Base-by-base conservation (phyloP, 768 basidiomycete genomes). In the Rhodotorula taiwanensis region DNA sequence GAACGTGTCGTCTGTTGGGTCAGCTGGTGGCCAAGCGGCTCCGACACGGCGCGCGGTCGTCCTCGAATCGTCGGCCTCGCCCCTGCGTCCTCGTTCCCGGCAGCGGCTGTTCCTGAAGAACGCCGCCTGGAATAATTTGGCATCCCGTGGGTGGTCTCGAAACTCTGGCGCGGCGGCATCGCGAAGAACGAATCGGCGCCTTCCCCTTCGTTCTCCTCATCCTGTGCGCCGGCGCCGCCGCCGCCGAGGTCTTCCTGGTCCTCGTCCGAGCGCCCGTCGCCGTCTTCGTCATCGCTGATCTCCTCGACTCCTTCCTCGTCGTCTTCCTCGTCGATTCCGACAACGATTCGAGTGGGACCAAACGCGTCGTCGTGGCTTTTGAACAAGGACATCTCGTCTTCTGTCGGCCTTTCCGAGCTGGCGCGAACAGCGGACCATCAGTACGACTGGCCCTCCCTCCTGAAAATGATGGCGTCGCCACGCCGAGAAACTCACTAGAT, bases 321-420 rank as follows among this genome's bases (percentile, higher is more conserved):
- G 0, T 52, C 53, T 1, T 43, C 51, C 28, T 49, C 45, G 20
- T 28, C 53, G 10, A 36, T 25, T 2, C 9, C 51, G 31, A 55
- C 16, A 20, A 31, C 51, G 36, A 25, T 39, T 54, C 27, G 34
- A 44, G 53, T 9, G 10, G 36, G 36, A 9, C 36, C 36, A 16
- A 39, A 51, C 2, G 52, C 27, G 25, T 55, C 53, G 30, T 58
- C 50, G 23, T 25, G 23, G 15, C 47, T 51, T 41, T 57, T 56
- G 55, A 63, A 63, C 18, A 67, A 21, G 15, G 30, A 55, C 66
- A 67, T 67, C 51, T 67, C 66, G 18, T 67, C 48, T 36, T 58
- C 60, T 3, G 31, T 41, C 6, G 66, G 60, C 15, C 62, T 49
- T 30, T 58, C 41, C 56, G 60, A 58, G 28, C 43, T n/a, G 21